These are phyloP conservation scores for Ustilago nuda DNA, from an alignment of 1,284 basidiomycete genomes.

Conservation along the genomic window DNA sequence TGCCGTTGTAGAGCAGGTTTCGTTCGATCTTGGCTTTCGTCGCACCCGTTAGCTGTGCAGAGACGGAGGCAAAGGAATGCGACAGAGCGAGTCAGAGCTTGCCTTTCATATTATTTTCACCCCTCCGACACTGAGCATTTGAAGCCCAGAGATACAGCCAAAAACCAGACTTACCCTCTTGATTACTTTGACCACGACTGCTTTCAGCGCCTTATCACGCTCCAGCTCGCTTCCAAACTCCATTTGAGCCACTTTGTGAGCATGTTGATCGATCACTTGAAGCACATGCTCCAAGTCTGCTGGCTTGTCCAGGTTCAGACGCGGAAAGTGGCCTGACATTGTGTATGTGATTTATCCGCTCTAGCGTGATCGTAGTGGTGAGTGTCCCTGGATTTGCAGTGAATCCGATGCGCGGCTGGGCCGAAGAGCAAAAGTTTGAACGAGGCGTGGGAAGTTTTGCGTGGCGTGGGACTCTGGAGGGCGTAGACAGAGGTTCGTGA, in stretches of 20 bases:
- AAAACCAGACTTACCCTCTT: constrained; percentile 28
- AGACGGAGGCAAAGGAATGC: background rate
- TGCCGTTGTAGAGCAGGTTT: constrained; percentile 45
- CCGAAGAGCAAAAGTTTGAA: background rate
- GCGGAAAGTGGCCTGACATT: constrained; percentile 50
- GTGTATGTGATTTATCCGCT: background rate
- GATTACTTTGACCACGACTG: constrained; percentile 34
- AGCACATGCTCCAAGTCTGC: constrained; percentile 46
- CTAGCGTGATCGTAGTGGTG: background rate
- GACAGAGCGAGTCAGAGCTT: background rate
- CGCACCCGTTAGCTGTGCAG: constrained; percentile 34
- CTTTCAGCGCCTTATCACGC: constrained; percentile 40
- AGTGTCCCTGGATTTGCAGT: background rate
- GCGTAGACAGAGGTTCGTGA: background rate
- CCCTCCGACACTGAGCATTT: background rate
- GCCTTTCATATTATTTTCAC: background rate
- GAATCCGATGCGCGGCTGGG: constrained; percentile 3
- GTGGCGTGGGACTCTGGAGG: constrained; percentile 7
- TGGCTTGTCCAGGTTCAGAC: constrained; percentile 37
- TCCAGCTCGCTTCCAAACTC: constrained; percentile 47
- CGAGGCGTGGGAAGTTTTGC: background rate
- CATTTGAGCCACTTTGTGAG: constrained; percentile 48
- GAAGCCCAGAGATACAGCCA: background rate
- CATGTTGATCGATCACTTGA: constrained; percentile 26
- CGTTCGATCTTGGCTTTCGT: constrained; percentile 45